These are phyloP conservation scores for Penicillium maclennaniae DNA, from an alignment of 495 filamentous ascomycete genomes.

Conservation along the genomic window DNA sequence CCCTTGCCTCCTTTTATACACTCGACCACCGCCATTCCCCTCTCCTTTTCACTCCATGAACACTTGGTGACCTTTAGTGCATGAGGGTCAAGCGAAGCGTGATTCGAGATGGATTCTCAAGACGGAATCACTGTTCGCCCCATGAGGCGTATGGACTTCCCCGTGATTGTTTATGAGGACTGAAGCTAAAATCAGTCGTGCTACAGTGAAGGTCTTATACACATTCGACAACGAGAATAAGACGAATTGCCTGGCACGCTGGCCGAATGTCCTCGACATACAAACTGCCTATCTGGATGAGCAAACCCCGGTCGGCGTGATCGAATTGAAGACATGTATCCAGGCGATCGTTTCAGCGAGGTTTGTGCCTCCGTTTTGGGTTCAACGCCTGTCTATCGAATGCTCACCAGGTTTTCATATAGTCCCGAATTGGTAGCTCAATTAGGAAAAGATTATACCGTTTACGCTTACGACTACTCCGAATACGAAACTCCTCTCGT, in stretches of 20 bases:
- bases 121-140: conserved; percentile 51
- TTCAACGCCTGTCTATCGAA: conserved; percentile 3
- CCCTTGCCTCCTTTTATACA: conserved; percentile 11
- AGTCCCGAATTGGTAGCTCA: conserved; percentile 86
- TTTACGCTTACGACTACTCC: conserved; percentile 96
- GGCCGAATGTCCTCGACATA: conserved; percentile 75
- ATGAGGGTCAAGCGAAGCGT: conserved; percentile 29
- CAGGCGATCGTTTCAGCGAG: conserved; percentile 76
- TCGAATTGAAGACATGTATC: conserved; percentile 86
- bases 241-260: conserved; percentile 86
- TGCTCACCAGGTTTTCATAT: conserved; percentile 17
- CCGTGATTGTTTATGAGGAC: neutral
- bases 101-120: conserved; percentile 46
- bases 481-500: conserved; percentile 90
- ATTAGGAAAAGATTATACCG: conserved; percentile 84
- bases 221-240: conserved; percentile 89
- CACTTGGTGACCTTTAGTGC: conserved; percentile 4
- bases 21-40: neutral
- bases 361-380: conserved; percentile 31
- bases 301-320: conserved; percentile 72
- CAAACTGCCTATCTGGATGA: conserved; percentile 79
- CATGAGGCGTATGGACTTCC: conserved; percentile 47
- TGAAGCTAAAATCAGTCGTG: conserved; percentile 16
- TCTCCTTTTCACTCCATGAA: neutral
- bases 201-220: conserved; percentile 82